A percentile compares a stretch with the other conserved stretches of the same genome.
Conservation (phyloP, 148 eudicot species). For the Cornus florida region DNA sequence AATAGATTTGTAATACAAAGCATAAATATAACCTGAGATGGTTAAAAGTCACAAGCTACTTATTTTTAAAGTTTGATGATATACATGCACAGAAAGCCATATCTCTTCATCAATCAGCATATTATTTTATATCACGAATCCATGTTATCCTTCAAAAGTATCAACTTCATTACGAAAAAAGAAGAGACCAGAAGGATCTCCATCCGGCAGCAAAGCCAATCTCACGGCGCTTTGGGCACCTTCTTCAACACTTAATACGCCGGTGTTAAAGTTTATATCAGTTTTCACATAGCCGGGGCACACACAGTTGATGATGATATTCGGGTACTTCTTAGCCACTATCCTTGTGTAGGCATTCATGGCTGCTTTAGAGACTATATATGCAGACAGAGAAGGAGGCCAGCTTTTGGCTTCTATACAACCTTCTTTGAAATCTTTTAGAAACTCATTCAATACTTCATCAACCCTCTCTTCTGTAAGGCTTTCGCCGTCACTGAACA, state of each 20-base stretch:
- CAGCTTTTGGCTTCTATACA: slow-evolving; percentile 23
- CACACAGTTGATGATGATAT: neutral
- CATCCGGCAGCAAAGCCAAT: slow-evolving; percentile 23
- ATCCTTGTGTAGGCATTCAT: slow-evolving; percentile 6
- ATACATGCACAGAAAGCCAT: no score
- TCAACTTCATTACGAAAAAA: neutral
- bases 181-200: slow-evolving; percentile 27
- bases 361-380: neutral
- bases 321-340: neutral
- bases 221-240: slow-evolving; percentile 22
- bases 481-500: slow-evolving; percentile 26
- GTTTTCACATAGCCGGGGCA: neutral
- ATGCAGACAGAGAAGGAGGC: slow-evolving; percentile 16
- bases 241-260: neutral
- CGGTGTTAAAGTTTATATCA: neutral
- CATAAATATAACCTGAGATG: no score
- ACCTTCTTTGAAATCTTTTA: slow-evolving; percentile 27
- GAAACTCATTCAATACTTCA: slow-evolving; percentile 33
- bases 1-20: no score
- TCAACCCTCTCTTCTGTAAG: slow-evolving; percentile 50
- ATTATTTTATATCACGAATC: no score
- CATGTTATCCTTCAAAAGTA: neutral
- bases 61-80: no score
- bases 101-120: no score
- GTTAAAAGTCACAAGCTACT: no score